phyloP scores from a whole-genome alignment of 1,284 basidiomycete species.

The Moniliella sp. region DNA sequence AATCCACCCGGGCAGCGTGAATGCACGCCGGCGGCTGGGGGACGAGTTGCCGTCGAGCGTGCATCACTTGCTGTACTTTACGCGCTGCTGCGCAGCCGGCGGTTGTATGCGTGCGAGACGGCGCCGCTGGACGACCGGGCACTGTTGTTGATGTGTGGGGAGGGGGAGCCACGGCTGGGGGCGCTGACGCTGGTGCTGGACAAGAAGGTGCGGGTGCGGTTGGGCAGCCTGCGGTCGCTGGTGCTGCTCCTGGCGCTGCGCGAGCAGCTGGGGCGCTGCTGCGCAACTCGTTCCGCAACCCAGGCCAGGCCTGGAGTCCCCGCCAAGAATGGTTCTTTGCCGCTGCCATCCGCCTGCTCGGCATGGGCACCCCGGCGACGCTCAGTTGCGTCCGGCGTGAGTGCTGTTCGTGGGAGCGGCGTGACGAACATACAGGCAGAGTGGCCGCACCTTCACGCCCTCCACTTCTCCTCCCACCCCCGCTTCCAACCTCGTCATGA shows the following conservation, averaged over 20 bases:
- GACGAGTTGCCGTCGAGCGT: constrained; percentile 11
- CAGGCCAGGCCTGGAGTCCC: constrained; percentile 3
- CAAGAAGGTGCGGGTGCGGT: constrained; percentile 51
- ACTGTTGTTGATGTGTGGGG: constrained; percentile 67
- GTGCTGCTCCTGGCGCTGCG: constrained; percentile 64
- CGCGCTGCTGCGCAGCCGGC: constrained; percentile 62
- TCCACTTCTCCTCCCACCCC: too few species aligned
- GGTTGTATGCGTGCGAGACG: constrained; percentile 83
- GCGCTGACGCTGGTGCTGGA: constrained; percentile 58
- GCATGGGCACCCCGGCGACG: constrained; percentile 1
- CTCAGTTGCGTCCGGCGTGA: too few species aligned
- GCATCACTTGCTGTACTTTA: constrained; percentile 8
- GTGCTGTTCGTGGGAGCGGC: too few species aligned
- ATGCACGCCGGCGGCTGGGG: constrained; percentile 30
- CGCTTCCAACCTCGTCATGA: too few species aligned
- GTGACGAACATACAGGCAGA: too few species aligned
- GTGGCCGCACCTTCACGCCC: too few species aligned
- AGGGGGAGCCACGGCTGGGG: constrained; percentile 53
- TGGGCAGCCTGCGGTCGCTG: constrained; percentile 45
- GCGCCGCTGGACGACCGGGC: constrained; percentile 67
- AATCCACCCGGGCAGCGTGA: constrained; percentile 59
- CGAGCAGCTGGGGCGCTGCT: constrained; percentile 46
- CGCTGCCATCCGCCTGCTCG: too few species aligned
- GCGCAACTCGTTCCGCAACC: constrained; percentile 36
- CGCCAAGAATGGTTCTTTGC: neutral